phyloP scores from a whole-genome alignment of 73 alveolate genomes.

The Stentor coeruleus region DNA sequence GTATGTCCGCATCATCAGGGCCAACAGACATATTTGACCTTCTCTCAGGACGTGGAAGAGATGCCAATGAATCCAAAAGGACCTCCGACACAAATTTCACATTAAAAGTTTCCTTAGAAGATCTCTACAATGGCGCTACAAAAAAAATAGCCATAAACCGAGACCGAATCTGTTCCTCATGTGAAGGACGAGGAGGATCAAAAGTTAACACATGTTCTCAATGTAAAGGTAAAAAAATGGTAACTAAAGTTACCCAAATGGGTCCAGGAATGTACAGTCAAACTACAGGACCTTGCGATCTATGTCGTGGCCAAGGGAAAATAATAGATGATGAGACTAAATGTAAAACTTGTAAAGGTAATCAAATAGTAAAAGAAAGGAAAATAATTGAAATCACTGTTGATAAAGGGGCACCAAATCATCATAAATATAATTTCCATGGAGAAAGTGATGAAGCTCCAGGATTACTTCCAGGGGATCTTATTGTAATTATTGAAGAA shows the following conservation, averaged over 20 bases:
- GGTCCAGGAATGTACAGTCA: constrained; percentile 77
- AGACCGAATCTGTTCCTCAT: constrained; percentile 79
- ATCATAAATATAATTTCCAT: constrained; percentile 59
- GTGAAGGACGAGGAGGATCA: constrained; percentile 90
- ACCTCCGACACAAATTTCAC: constrained; percentile 75
- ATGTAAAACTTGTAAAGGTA: constrained; percentile 88
- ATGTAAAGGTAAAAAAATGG: constrained; percentile 92
- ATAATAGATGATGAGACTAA: constrained; percentile 68
- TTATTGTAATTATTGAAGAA: constrained; percentile 60
- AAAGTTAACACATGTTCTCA: constrained; percentile 80
- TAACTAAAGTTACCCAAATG: constrained; percentile 43
- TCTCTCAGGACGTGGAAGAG: neutral
- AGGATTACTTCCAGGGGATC: constrained; percentile 70
- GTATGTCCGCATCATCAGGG: constrained; percentile 71
- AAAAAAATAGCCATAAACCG: constrained; percentile 82
- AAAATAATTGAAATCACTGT: constrained; percentile 56
- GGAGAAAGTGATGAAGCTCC: constrained; percentile 84
- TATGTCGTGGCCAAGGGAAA: constrained; percentile 88
- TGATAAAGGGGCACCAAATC: constrained; percentile 91
- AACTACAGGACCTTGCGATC: constrained; percentile 75
- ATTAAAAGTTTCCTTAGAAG: constrained; percentile 83
- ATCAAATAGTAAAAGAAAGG: constrained; percentile 61
- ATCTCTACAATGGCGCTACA: constrained; percentile 87
- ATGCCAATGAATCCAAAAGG: constrained; percentile 65
- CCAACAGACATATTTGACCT: constrained; percentile 69